Evolutionary conservation across 2,329 filamentous ascomycete species (phyloP).

Genomic region (Calonectria pseudoturangicola): DNA sequence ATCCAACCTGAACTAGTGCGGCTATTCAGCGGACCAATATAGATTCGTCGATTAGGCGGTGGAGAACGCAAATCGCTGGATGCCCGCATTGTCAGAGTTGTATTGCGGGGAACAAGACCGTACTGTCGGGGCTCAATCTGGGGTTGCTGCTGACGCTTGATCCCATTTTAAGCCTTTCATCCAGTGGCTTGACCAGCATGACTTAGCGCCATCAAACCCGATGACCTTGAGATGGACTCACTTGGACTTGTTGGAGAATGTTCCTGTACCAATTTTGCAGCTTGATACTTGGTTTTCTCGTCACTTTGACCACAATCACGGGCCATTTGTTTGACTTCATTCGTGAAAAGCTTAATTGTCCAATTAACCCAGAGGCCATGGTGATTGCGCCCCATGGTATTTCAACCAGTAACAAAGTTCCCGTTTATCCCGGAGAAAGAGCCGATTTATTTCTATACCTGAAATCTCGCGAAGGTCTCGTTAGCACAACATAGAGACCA

Average conservation of each 20-base stretch:
- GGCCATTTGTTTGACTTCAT: no score
- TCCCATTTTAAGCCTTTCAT: not conserved
- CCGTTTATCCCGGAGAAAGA: not conserved
- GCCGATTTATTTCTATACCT: not conserved
- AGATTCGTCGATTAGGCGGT: not conserved
- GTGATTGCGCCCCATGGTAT: not conserved
- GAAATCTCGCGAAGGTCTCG: not conserved
- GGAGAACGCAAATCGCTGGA: not conserved
- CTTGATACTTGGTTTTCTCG: not conserved
- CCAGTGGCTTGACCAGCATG: not conserved
- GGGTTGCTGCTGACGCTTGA: not conserved
- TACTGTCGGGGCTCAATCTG: not conserved
- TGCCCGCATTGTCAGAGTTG: constrained; percentile 4
- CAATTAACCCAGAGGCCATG: not conserved
- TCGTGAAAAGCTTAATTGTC: not conserved
- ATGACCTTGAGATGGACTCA: not conserved
- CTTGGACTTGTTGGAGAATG: not conserved
- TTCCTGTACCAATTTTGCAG: not conserved
- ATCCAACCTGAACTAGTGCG: not conserved
- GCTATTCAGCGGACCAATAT: not conserved
- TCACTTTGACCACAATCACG: not conserved
- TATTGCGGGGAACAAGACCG: constrained; percentile 10
- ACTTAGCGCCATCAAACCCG: not conserved
- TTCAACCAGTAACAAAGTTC: not conserved
- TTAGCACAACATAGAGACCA: not conserved